Conservation (phyloP, 441 rosid species). For the Melastoma candidum region DNA sequence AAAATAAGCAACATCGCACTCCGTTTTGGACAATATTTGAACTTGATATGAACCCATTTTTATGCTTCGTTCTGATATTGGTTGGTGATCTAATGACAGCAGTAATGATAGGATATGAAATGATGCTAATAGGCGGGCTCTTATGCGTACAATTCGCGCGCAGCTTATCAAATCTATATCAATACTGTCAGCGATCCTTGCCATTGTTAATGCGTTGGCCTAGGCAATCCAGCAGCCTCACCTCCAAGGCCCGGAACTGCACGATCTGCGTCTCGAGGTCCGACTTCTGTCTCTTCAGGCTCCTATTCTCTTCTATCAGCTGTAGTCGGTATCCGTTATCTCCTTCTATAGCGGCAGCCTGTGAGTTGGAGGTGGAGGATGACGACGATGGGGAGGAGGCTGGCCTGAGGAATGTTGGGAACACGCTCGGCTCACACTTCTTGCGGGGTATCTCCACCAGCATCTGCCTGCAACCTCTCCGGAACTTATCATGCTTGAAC, state of each 20-base stretch:
- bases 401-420: constrained; percentile 36
- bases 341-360: neutral
- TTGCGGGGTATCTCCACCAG: constrained; percentile 39
- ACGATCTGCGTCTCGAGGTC: constrained; percentile 34
- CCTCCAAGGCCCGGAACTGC: constrained; percentile 32
- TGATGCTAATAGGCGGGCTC: no score
- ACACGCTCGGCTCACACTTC: constrained; percentile 36
- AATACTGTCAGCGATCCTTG: neutral
- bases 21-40: no score
- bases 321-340: constrained; percentile 5
- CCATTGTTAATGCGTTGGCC: constrained; percentile 22
- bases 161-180: no score
- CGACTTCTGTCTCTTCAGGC: constrained; percentile 28
- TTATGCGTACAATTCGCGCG: no score
- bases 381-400: constrained; percentile 1
- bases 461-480: constrained; percentile 32
- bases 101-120: no score
- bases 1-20: no score
- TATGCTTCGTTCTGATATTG: no score
- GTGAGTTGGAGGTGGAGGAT: neutral
- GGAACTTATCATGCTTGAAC: constrained; percentile 48
- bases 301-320: constrained; percentile 35
- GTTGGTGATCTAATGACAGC: no score
- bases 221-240: constrained; percentile 32
- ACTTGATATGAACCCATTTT: no score